Percentiles rank a stretch among this genome's conserved stretches.
Conservation (phyloP, 2,329 filamentous ascomycete genomes). For the Cladosporium sp. region DNA sequence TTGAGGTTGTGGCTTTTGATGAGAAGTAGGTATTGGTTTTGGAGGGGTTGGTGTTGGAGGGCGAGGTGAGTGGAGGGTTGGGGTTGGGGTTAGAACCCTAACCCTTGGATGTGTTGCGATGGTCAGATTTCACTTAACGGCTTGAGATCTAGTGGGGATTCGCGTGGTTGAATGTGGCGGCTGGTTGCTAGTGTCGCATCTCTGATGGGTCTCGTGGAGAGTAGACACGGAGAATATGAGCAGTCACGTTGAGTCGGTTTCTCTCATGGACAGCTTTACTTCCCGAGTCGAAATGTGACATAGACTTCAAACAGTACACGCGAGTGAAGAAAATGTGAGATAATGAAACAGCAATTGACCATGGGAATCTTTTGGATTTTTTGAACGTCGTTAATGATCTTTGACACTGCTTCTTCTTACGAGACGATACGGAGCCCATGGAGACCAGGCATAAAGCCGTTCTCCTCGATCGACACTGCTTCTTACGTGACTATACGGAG, state of each 20-base stretch:
- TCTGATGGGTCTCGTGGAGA: no score
- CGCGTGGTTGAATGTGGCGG: no score
- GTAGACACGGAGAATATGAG: no score
- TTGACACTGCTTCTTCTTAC: conserved; percentile 8
- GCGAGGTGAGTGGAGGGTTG: not conserved
- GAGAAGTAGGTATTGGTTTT: not conserved
- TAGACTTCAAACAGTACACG: no score
- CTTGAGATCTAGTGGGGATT: no score
- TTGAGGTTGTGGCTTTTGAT: conserved; percentile 44
- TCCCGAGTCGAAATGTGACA: no score
- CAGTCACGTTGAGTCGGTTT: no score
- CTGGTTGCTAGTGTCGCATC: no score
- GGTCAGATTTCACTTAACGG: no score
- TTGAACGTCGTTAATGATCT: conserved; percentile 4
- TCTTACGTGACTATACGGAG: conserved; percentile 21
- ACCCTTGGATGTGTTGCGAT: no score
- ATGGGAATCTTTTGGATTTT: conserved; percentile 9
- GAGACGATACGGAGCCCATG: conserved; percentile 19
- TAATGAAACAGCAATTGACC: not conserved
- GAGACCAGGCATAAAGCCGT: conserved; percentile 37
- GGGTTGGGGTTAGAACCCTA: not conserved
- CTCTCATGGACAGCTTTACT: no score
- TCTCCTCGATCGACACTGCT: conserved; percentile 25
- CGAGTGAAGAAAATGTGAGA: no score
- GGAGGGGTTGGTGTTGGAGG: not conserved